Conservation (phyloP, 345 rosid species). For the Microcos paniculata region DNA sequence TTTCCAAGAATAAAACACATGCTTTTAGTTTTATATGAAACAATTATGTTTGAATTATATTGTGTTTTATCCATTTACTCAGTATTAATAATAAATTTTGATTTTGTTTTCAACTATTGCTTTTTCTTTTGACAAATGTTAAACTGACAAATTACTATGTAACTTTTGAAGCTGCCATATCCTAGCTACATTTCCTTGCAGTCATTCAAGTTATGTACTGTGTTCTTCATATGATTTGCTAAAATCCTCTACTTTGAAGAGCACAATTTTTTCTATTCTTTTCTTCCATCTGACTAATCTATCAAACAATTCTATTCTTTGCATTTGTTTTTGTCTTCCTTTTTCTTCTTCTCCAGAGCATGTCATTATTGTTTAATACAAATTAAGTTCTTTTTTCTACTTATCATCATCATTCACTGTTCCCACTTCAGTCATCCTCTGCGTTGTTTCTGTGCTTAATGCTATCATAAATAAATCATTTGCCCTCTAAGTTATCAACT, state of each 20-base stretch:
- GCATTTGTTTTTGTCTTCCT: not conserved
- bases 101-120: not conserved
- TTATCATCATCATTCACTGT: not conserved
- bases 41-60: not conserved
- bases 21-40: not conserved
- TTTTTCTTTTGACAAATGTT: not conserved
- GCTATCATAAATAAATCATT: not conserved
- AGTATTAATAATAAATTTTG: not conserved
- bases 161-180: not conserved
- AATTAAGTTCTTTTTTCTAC: not conserved
- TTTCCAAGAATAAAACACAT: not conserved
- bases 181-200: not conserved
- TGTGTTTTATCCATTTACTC: not conserved
- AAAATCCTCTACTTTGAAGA: not conserved
- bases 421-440: not conserved
- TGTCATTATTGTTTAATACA: too few relatives aligned
- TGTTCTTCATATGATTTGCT: not conserved
- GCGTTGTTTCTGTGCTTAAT: not conserved
- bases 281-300: not conserved
- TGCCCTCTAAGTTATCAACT: not conserved
- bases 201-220: not conserved
- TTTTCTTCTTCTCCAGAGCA: not conserved
- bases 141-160: not conserved
- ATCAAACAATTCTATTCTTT: not conserved
- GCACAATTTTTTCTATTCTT: not conserved